Percentiles rank a stretch among this genome's conserved stretches.
Evolutionary conservation across 2,329 filamentous ascomycete species (phyloP).

Genomic region (Phoma herbarum): DNA sequence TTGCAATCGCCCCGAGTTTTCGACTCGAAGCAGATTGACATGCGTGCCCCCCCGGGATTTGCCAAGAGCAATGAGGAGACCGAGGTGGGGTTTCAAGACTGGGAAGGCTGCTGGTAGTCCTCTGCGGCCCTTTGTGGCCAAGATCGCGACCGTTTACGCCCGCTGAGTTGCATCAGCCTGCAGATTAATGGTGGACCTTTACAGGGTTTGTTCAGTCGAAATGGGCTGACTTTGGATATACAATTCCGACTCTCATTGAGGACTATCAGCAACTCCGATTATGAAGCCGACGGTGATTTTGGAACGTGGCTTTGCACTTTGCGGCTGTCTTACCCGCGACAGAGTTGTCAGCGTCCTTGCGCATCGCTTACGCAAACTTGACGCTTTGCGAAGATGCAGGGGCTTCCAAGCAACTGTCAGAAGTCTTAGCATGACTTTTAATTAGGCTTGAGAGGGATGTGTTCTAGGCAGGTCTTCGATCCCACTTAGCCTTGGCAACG

Average conservation of each 20-base stretch:
- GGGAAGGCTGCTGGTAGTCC: constrained; percentile 3
- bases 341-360: constrained; percentile 3
- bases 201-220: constrained; percentile 2
- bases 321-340: constrained; percentile 9
- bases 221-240: constrained; percentile 2
- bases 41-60: not conserved
- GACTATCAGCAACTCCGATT: constrained; percentile 8
- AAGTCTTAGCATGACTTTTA: constrained; percentile 18
- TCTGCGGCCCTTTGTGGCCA: constrained; percentile 1
- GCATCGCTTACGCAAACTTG: constrained; percentile 12
- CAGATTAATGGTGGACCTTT: constrained; percentile 7
- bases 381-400: constrained; percentile 11
- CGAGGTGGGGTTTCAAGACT: constrained; percentile 18
- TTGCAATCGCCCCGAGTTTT: constrained; percentile 12
- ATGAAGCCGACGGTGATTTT: not conserved
- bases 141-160: constrained; percentile 4
- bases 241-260: not conserved
- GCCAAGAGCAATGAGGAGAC: constrained; percentile 22
- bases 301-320: constrained; percentile 9
- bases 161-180: constrained; percentile 12
- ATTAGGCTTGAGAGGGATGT: constrained; percentile 6
- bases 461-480: constrained; percentile 11
- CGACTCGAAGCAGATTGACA: constrained; percentile 10
- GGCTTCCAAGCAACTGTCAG: constrained; percentile 24
- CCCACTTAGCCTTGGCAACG: constrained; percentile 25